Conservation (phyloP, 345 rosid genomes). For the Moricandia moricandioides region DNA sequence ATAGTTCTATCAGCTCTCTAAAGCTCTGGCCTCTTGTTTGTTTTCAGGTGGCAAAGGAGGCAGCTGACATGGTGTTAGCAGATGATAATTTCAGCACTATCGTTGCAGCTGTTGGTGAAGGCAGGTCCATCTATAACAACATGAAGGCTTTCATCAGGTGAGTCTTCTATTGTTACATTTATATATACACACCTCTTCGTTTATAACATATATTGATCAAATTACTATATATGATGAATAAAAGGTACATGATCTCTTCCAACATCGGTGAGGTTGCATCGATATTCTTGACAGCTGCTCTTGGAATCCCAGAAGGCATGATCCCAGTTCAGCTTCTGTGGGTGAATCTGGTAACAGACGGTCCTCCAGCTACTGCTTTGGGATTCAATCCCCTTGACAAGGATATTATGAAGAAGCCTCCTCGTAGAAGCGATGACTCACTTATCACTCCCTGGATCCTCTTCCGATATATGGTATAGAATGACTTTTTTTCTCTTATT, state of each 20-base stretch:
- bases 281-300: constrained; percentile 89
- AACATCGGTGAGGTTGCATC: constrained; percentile 98
- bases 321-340: constrained; percentile 99
- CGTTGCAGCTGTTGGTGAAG: constrained; percentile 97
- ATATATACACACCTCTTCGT: neutral
- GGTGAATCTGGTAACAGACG: constrained; percentile 99
- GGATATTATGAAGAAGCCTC: constrained; percentile 83
- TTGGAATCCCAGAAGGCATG: constrained; percentile 99
- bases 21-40: neutral
- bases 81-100: constrained; percentile 98
- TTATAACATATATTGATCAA: neutral
- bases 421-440: constrained; percentile 88
- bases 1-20: neutral
- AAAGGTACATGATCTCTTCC: constrained; percentile 99
- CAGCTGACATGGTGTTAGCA: constrained; percentile 96
- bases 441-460: constrained; percentile 93
- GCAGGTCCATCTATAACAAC: constrained; percentile 89
- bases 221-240: constrained; percentile 12
- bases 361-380: constrained; percentile 97
- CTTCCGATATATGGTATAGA: constrained; percentile 79
- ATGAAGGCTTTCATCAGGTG: constrained; percentile 99
- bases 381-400: constrained; percentile 97
- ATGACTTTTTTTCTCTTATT: neutral
- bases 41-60: constrained; percentile 93
- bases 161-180: neutral